Percentiles rank a stretch among this genome's conserved stretches.
These are phyloP conservation scores for Sphagnum tenellum DNA, from an alignment of 225 moss, liverwort and hornwort genomes.

Conservation along the genomic window DNA sequence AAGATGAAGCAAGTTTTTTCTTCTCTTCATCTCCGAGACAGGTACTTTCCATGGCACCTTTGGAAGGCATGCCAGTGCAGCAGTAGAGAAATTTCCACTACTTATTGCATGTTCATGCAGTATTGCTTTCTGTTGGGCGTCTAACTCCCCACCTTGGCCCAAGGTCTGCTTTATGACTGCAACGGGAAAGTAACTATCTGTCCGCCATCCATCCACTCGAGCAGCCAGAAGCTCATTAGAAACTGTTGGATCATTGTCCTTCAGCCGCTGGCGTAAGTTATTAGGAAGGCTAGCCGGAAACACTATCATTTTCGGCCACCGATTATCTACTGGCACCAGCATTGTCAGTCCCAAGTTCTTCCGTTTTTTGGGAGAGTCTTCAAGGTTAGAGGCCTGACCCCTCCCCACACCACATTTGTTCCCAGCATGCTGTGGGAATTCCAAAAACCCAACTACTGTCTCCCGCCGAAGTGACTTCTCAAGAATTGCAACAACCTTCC, in stretches of 20 bases:
- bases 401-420: constrained; percentile 29
- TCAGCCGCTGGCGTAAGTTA: constrained; percentile 54
- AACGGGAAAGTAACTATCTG: constrained; percentile 56
- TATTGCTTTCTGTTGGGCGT: constrained; percentile 81
- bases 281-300: constrained; percentile 48
- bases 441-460: constrained; percentile 75
- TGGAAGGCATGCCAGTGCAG: constrained; percentile 70
- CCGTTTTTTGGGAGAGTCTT: constrained; percentile 43
- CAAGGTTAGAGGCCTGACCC: constrained; percentile 15
- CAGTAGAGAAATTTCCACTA: constrained; percentile 57
- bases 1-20: constrained; percentile 50
- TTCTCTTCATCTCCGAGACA: constrained; percentile 44
- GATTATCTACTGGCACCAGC: constrained; percentile 67
- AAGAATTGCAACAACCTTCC: constrained; percentile 73
- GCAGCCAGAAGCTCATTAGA: constrained; percentile 74
- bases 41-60: constrained; percentile 81
- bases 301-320: constrained; percentile 77
- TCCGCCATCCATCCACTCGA: constrained; percentile 63
- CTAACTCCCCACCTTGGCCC: constrained; percentile 87
- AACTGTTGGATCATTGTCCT: constrained; percentile 56
- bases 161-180: constrained; percentile 59
- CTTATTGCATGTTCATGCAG: constrained; percentile 78
- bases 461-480: constrained; percentile 63
- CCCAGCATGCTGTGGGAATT: constrained; percentile 46
- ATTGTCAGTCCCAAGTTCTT: constrained; percentile 39